Base-by-base conservation (phyloP, 148 eudicot genomes). In the Dysphania ambrosioides region DNA sequence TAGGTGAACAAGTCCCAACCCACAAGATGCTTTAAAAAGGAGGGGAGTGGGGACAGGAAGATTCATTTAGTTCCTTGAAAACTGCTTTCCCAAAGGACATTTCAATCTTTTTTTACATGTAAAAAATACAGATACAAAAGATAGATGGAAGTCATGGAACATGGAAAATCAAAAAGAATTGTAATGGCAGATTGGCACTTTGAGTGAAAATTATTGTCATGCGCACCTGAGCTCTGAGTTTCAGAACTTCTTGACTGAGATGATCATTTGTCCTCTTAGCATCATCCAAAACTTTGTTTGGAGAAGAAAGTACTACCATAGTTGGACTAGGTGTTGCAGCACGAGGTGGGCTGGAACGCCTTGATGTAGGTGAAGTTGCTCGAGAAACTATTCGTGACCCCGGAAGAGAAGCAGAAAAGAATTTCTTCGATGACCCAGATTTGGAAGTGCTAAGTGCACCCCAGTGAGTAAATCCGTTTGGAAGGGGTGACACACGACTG, bases 291-390 rank as follows among this genome's bases (percentile, higher is more conserved):
- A 60, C 74, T 42, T 56, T 77, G 62, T 79, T 83, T 32, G 84
- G 76, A 27, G 77, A 79, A 31, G 79, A 73, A 63, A 79, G 85
- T 42, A 75, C 77, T 23, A 79, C 74, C 73, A 84, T 72, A 68
- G 83, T 57, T 53, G 87, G 79, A 77, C 79, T 71, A 56, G 80
- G 82, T 36, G 87, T 76, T 31, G 74, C 76, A 66, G 85, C 77
- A 74, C 83, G 83, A 77, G 85, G 76, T 62, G 93, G 91, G 66
- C 86, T 89, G 62, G 84, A 82, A 44, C 81, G 84, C 66, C 78
- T 78, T 58, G 87, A 87, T 70, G 80, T 73, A 59, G 93, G 91
- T 75, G 89, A 87, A 55, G 83, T 80, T 71, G 91, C 85, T 70
- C 76, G 85, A 82, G 91, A 87, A 19, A 79, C 83, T 40, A 75